A percentile compares a stretch with the other conserved stretches of the same genome.
These are phyloP conservation scores for Blastomyces parvus DNA, from an alignment of 2,329 filamentous ascomycete genomes.

Conservation along the genomic window DNA sequence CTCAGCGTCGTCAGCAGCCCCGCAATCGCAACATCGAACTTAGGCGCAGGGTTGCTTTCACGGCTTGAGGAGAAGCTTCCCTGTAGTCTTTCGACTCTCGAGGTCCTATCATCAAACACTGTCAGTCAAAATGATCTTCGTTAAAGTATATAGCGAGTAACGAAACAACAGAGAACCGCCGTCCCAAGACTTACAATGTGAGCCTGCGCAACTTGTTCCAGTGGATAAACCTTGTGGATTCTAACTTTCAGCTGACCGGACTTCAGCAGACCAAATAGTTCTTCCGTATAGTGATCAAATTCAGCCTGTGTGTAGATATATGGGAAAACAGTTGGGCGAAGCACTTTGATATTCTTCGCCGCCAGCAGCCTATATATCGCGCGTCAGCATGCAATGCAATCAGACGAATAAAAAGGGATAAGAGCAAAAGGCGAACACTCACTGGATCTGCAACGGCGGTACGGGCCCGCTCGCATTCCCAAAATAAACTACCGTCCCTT, in stretches of 20 bases:
- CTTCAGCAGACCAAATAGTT: constrained; percentile 63
- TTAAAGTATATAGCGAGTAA: constrained; percentile 2
- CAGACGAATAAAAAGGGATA: neutral
- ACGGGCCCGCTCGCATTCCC: constrained; percentile 75
- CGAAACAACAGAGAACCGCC: neutral
- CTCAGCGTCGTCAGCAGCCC: neutral
- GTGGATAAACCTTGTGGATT: constrained; percentile 67
- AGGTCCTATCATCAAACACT: constrained; percentile 48
- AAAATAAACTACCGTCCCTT: constrained; percentile 69
- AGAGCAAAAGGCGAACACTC: constrained; percentile 34
- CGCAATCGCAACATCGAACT: neutral
- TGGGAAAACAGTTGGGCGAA: constrained; percentile 62
- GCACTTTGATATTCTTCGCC: constrained; percentile 66
- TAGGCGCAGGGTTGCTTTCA: neutral
- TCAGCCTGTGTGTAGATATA: constrained; percentile 64
- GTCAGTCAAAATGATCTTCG: neutral
- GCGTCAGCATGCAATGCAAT: neutral
- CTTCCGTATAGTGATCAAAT: constrained; percentile 57
- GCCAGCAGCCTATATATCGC: constrained; percentile 43
- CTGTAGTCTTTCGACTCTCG: constrained; percentile 70
- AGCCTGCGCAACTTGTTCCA: constrained; percentile 62
- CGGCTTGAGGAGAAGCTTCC: constrained; percentile 61
- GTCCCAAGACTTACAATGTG: constrained; percentile 43
- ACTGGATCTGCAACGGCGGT: constrained; percentile 55
- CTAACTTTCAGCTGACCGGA: constrained; percentile 60